A percentile compares a stretch with the other conserved stretches of the same genome.
phyloP scores from a whole-genome alignment of 2,329 filamentous ascomycete species.

The Aureobasidium pullulans region DNA sequence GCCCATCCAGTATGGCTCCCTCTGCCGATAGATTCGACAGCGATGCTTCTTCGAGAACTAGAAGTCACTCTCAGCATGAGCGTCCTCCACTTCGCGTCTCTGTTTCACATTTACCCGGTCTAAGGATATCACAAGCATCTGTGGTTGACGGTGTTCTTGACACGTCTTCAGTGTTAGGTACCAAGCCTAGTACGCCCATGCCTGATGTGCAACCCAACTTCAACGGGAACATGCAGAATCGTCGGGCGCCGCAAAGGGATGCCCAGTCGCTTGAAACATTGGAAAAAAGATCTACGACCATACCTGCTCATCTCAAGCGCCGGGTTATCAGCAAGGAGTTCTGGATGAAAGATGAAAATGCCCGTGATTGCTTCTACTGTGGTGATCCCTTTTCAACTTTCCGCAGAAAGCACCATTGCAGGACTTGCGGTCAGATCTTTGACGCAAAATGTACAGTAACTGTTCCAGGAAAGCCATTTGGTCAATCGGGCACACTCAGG shows the following conservation, averaged over 20 bases:
- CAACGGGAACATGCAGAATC: conserved; percentile 12
- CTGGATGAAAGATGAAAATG: conserved; percentile 99
- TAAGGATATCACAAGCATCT: conserved; percentile 37
- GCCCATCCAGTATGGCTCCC: neutral
- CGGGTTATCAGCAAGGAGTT: conserved; percentile 91
- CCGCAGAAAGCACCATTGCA: conserved; percentile 91
- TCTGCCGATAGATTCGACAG: neutral
- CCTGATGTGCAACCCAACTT: conserved; percentile 14
- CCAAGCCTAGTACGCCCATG: conserved; percentile 1
- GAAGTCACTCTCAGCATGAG: neutral
- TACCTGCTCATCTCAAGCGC: conserved; percentile 62
- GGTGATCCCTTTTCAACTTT: conserved; percentile 88
- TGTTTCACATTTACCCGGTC: conserved; percentile 42
- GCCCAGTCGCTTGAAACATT: neutral
- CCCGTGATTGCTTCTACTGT: conserved; percentile 93
- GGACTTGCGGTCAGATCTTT: conserved; percentile 95
- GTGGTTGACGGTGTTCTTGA: conserved; percentile 24
- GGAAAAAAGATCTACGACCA: conserved; percentile 17
- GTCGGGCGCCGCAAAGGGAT: neutral
- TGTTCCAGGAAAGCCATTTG: conserved; percentile 82
- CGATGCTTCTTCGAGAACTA: neutral
- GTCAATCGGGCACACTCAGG: conserved; percentile 72
- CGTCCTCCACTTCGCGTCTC: conserved; percentile 35
- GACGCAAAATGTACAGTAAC: conserved; percentile 91
- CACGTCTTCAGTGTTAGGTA: neutral